Evolutionary conservation across 2,329 filamentous ascomycete species (phyloP).

Genomic region (Aureobasidium lini): DNA sequence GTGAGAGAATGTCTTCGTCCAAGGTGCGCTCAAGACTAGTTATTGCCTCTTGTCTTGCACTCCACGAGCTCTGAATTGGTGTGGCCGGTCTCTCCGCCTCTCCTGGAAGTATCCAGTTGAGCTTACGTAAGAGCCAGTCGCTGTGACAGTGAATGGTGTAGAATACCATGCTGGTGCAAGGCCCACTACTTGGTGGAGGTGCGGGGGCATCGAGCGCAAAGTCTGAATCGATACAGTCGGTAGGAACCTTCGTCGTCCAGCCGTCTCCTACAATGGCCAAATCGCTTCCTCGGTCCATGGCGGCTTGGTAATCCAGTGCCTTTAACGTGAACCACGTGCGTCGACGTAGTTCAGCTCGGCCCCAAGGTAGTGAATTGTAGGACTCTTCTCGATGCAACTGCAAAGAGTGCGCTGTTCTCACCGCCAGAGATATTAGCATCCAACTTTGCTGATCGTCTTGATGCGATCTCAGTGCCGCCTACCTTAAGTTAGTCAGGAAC

Average conservation of each 20-base stretch:
- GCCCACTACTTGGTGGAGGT: neutral
- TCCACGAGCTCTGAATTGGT: slow-evolving; percentile 5
- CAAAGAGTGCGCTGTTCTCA: slow-evolving; percentile 2
- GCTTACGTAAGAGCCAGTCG: neutral
- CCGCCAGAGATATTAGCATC: neutral
- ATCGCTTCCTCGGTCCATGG: slow-evolving; percentile 11
- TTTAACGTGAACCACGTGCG: neutral
- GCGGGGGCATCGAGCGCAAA: neutral
- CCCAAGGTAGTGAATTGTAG: neutral
- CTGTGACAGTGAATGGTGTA: neutral
- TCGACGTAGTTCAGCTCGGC: slow-evolving; percentile 2
- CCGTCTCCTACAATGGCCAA: neutral
- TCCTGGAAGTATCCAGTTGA: slow-evolving; percentile 3
- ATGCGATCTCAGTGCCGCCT: slow-evolving; percentile 9
- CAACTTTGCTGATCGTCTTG: slow-evolving; percentile 9
- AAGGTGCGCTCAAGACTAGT: neutral
- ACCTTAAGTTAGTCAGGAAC: neutral
- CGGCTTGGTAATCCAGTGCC: slow-evolving; percentile 10
- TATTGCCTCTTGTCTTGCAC: neutral
- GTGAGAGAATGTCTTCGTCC: neutral
- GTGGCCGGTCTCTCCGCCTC: neutral
- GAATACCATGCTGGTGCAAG: neutral
- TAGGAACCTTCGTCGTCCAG: neutral
- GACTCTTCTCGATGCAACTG: slow-evolving; percentile 10
- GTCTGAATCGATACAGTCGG: neutral